Evolutionary conservation across 176 grass and related monocot species (phyloP).

Genomic region (Lolium perenne): DNA sequence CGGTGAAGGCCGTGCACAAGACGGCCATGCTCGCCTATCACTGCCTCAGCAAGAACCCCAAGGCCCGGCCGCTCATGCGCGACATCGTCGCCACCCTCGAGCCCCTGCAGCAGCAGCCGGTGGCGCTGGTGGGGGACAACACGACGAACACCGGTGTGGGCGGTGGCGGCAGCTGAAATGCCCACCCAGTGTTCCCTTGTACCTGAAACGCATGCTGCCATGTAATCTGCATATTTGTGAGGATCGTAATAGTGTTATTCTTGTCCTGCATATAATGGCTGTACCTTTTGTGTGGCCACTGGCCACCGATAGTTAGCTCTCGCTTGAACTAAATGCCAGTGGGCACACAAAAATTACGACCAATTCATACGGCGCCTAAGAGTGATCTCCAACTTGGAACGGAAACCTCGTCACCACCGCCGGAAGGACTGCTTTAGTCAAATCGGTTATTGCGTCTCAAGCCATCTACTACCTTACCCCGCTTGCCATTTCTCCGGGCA

Average conservation of each 20-base stretch:
- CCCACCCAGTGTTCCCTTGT: neutral
- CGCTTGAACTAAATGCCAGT: neutral
- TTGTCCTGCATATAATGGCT: neutral
- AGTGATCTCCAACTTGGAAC: too few relatives aligned
- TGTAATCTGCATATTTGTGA: neutral
- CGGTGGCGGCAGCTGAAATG: conserved; percentile 19
- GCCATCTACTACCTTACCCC: too few relatives aligned
- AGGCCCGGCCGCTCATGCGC: conserved; percentile 77
- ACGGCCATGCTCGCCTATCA: conserved; percentile 80
- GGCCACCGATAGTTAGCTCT: neutral
- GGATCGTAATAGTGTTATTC: neutral
- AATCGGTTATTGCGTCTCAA: too few relatives aligned
- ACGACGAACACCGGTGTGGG: neutral
- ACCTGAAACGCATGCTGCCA: neutral
- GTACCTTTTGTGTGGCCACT: neutral
- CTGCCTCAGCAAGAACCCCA: conserved; percentile 76
- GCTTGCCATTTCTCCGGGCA: too few relatives aligned
- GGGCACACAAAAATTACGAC: neutral
- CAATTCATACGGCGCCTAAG: neutral
- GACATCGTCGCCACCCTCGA: conserved; percentile 72
- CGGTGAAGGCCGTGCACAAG: conserved; percentile 67
- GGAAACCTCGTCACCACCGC: too few relatives aligned
- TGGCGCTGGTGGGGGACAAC: conserved; percentile 19
- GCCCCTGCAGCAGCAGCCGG: conserved; percentile 49
- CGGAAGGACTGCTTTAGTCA: too few relatives aligned